Base-by-base conservation (phyloP, 2,329 filamentous ascomycete genomes). In the Beauveria pseudobassiana region DNA sequence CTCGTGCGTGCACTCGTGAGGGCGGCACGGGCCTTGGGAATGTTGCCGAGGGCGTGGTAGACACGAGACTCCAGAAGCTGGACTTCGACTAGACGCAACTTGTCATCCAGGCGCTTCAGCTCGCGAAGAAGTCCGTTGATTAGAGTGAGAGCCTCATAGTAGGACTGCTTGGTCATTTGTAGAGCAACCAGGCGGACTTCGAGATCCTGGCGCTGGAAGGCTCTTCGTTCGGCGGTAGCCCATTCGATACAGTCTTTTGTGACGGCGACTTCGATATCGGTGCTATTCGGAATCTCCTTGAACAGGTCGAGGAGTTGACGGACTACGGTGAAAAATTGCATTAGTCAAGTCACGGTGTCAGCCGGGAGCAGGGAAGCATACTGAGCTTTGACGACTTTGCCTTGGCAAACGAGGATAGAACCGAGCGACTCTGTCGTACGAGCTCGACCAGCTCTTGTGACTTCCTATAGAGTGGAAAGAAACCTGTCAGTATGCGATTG, bases 201-300 rank as follows among this genome's bases (percentile, higher is more conserved):
- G 72, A 99, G 91, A 76, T 96, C 96, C 80, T 99, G 95, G 68
- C 95, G 92, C 69, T 99, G 86, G 83, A 99, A 99, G 64, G 91
- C 91, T 72, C 95, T 89, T 69, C 93, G 90, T 80, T 98, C 92
- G 58, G 91, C 90, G 60, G 93, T 91, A 54, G 95, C 95, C 95
- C 95, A 99, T 79, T 98, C 93, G 86, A 99, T 99, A 80, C 92
- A 98, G 78, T 95, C 96, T 78, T 96, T 96, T 72, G 95, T 99
- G 70, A 97, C 91, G 74, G 87, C 80, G 75, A 96, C 92, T 80
- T 99, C 95, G 73, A 88, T 90, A 74, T 99, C 95, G 80, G 89
- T 89, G 69, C 91, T 95, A 78, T 97, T 89, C 71, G 96, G 95
- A 69, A 98, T 97, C 71, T 89, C 85, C 70, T 90, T 87, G 82